A percentile compares a stretch with the other conserved stretches of the same genome.
phyloP scores from a whole-genome alignment of 306 rosid species.

The Pueraria montana region DNA sequence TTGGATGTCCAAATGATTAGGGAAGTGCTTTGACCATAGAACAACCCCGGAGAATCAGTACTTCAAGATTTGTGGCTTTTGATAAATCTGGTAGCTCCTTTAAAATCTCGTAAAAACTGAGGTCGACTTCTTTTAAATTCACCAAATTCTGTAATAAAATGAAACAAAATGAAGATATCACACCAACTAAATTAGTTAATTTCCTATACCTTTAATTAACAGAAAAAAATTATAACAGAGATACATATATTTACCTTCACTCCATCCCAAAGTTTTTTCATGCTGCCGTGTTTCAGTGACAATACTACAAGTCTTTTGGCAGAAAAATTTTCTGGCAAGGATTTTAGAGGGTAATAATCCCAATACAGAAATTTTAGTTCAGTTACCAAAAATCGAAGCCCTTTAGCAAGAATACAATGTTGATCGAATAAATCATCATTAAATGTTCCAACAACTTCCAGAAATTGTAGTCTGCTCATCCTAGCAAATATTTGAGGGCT shows the following conservation, averaged over 20 bases:
- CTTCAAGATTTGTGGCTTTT: not conserved
- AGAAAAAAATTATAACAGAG: not conserved
- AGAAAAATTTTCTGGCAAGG: not conserved
- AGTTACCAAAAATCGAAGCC: not conserved
- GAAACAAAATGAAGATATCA: not conserved
- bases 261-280: not conserved
- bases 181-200: not conserved
- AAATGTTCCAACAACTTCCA: not conserved
- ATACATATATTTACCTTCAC: not conserved
- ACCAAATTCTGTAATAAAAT: not conserved
- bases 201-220: not conserved
- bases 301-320: not conserved
- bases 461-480: not conserved
- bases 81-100: not conserved
- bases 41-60: not conserved
- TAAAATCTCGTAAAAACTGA: not conserved
- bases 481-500: not conserved
- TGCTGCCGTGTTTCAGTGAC: fast-evolving
- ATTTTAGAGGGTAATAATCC: not conserved
- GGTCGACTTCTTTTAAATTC: not conserved
- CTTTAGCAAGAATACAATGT: not conserved
- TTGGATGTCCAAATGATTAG: no score
- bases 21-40: not conserved
- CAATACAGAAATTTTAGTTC: not conserved
- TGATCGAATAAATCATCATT: not conserved